Evolutionary conservation across 192 early-diverging fungal species (phyloP), one percentile per base, ranked within the genome.

Genomic region (Spizellomyces sp.): DNA sequence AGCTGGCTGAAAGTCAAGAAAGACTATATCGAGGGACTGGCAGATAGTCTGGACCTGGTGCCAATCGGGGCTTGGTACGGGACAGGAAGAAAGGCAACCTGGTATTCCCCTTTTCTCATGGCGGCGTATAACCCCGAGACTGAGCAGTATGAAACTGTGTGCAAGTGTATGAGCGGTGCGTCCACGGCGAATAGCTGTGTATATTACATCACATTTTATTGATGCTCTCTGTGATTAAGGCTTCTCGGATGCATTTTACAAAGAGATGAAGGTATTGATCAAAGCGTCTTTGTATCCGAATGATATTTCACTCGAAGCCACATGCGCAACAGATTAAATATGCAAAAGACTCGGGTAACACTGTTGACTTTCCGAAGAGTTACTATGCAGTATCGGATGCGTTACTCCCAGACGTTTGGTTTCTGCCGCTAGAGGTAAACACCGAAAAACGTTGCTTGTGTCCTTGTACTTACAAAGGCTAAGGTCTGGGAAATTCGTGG

Each of bases 51-150:
- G 14, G 70, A 71, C 58, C 42, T 71, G 42, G 70, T 71, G 36
- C 70, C 70, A 8, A 71, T 71, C 36, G 70, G 70, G 8, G 70
- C 70, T n/a, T 71, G 70, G 70, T 52, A 64, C 50, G 70, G 70
- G 14, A 71, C 14, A 6, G 70, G 70, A 8, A 44, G 70, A 17
- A 71, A 71, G 58, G 62, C 59, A 15, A 45, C n/a, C 10, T 71
- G 59, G 61, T 71, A 52, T 19, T 50, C 45, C 8, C 61, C 62
- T 5, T 65, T 64, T 42, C 45, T 71, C 8, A 27, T 71, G 70
- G 70, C 70, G 45, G 66, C 62, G 14, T 64, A 36, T 12, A 65
- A 65, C 70, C 56, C 56, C 4, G 61, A 64, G 52, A 47, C 36
- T 10, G 70, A 65, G 44, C 12, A 15, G 5, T 64, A 17, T 14